Percentiles rank a stretch among this genome's conserved stretches.
These are phyloP conservation scores for Pseudogymnoascus sp. DNA, from an alignment of 2,329 filamentous ascomycete genomes.

Conservation along the genomic window DNA sequence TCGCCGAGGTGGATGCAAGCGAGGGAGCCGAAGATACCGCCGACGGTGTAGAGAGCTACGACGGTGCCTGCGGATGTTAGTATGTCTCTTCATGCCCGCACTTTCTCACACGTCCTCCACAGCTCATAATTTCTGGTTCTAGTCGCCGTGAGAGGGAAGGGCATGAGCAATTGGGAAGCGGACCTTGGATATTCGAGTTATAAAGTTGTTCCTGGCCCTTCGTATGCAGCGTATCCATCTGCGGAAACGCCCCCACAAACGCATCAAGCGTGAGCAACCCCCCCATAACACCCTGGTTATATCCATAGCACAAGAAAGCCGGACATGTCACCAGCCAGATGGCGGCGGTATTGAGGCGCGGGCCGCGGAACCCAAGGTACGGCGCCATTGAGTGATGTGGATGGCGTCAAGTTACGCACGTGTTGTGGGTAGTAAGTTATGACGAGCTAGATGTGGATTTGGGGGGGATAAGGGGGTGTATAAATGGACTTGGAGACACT, in stretches of 20 bases:
- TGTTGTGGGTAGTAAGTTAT: not conserved
- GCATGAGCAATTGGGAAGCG: not conserved
- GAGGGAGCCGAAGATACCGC: conserved; percentile 32
- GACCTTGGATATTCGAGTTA: conserved; percentile 30
- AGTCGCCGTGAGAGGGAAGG: no score
- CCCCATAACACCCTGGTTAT: conserved; percentile 45
- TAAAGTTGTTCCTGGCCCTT: conserved; percentile 35
- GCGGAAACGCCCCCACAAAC: conserved; percentile 39
- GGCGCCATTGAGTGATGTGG: conserved; percentile 5
- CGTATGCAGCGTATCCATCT: conserved; percentile 41
- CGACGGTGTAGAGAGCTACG: conserved; percentile 33
- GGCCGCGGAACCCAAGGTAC: conserved; percentile 10
- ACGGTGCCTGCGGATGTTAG: conserved; percentile 23
- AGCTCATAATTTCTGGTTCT: not conserved
- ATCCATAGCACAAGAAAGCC: conserved; percentile 42
- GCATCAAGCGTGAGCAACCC: conserved; percentile 33
- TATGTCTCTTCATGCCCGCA: conserved; percentile 11
- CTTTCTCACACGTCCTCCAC: not conserved
- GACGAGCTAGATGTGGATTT: not conserved
- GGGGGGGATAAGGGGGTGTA: not conserved
- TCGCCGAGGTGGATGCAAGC: conserved; percentile 34
- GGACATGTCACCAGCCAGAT: conserved; percentile 11
- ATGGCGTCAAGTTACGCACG: not conserved
- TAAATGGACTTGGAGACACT: not conserved
- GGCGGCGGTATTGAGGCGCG: conserved; percentile 7